A percentile compares a stretch with the other conserved stretches of the same genome.
These are phyloP conservation scores for Trichoderma arundinaceum DNA, from an alignment of 2,329 filamentous ascomycete species.

Conservation along the genomic window DNA sequence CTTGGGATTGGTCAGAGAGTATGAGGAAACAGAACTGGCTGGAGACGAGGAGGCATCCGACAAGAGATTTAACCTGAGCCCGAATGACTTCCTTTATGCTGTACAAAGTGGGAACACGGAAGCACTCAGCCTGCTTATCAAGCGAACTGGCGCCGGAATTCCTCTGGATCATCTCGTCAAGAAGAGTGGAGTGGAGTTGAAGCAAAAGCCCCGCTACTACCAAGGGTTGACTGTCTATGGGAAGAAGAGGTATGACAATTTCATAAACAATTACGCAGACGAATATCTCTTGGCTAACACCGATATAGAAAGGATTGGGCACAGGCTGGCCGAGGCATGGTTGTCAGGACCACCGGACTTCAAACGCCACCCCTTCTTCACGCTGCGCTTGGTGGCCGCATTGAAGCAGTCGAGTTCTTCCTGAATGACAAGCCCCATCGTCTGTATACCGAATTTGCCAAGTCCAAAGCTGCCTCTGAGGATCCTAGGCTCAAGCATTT, in stretches of 20 bases:
- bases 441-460: slow-evolving; percentile 70
- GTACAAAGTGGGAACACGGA: slow-evolving; percentile 57
- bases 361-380: slow-evolving; percentile 64
- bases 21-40: slow-evolving; percentile 46
- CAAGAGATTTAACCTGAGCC: slow-evolving; percentile 49
- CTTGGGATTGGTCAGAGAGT: slow-evolving; percentile 59
- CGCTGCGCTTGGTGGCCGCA: slow-evolving; percentile 60
- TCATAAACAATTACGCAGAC: neutral
- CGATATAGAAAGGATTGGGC: slow-evolving; percentile 69
- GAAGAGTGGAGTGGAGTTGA: slow-evolving; percentile 66
- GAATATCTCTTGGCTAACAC: slow-evolving; percentile 9
- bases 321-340: slow-evolving; percentile 59
- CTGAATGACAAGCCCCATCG: slow-evolving; percentile 71
- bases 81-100: slow-evolving; percentile 50
- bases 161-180: slow-evolving; percentile 70
- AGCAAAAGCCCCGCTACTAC: slow-evolving; percentile 73
- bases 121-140: slow-evolving; percentile 69
- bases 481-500: slow-evolving; percentile 69
- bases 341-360: slow-evolving; percentile 48
- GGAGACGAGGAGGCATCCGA: slow-evolving; percentile 43
- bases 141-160: slow-evolving; percentile 69
- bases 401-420: slow-evolving; percentile 80
- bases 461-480: slow-evolving; percentile 62
- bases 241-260: slow-evolving; percentile 59
- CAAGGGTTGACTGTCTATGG: slow-evolving; percentile 78